Percentiles rank a stretch among this genome's conserved stretches.
phyloP scores from a whole-genome alignment of 371 early-diverging fungal genomes.

The Cokeromyces recurvatus region DNA sequence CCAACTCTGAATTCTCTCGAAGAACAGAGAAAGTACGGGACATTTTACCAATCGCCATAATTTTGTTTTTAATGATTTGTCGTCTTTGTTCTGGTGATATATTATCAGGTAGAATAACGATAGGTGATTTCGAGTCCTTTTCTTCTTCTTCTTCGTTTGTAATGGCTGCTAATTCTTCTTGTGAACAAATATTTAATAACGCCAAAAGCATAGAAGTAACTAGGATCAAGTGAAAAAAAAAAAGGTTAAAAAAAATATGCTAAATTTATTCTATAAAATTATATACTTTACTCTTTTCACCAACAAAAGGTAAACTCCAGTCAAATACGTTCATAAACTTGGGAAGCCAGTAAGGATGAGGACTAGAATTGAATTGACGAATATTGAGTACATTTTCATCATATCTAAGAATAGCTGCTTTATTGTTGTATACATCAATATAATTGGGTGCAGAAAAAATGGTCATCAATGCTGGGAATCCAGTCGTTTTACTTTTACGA shows the following conservation, averaged over 20 bases:
- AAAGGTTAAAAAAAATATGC: background rate
- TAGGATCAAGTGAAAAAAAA: conserved; percentile 22
- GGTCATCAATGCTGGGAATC: conserved; percentile 95
- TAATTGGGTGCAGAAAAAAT: conserved; percentile 98
- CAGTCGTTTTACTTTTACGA: conserved; percentile 85
- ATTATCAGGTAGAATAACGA: conserved; percentile 3
- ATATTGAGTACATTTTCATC: conserved; percentile 97
- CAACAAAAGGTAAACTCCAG: conserved; percentile 98
- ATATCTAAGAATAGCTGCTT: conserved; percentile 94
- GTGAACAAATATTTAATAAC: conserved; percentile 87
- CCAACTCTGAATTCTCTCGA: conserved; percentile 84
- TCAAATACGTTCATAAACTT: conserved; percentile 98
- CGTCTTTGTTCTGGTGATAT: conserved; percentile 52
- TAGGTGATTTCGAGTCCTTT: background rate
- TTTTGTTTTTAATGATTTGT: conserved; percentile 81
- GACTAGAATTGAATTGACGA: conserved; percentile 78
- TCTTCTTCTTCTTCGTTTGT: conserved; percentile 25
- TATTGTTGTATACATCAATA: conserved; percentile 96
- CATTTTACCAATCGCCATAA: conserved; percentile 89
- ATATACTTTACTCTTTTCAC: conserved; percentile 82
- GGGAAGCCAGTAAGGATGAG: conserved; percentile 98
- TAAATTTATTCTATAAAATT: background rate
- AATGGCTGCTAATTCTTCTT: conserved; percentile 60
- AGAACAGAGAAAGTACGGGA: conserved; percentile 84
- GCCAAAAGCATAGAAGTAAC: conserved; percentile 93